A percentile compares a stretch with the other conserved stretches of the same genome.
Conservation (phyloP, 139 green algal genomes). For the Trebouxia sp. region DNA sequence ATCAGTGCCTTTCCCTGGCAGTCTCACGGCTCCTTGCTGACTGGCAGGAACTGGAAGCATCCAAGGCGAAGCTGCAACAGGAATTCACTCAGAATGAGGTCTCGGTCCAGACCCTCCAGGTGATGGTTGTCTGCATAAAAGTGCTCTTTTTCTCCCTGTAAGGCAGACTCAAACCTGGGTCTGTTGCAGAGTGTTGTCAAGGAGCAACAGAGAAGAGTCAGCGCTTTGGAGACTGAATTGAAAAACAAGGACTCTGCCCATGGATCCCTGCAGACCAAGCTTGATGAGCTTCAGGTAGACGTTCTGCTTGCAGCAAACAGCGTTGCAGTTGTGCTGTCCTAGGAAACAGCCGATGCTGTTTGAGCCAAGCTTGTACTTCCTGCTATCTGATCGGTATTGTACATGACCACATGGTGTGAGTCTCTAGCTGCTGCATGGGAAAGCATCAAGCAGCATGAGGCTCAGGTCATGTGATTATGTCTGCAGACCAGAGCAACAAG, state of each 20-base stretch:
- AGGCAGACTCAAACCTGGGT: neutral
- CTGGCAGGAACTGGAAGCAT: slow-evolving; percentile 3
- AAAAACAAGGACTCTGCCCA: slow-evolving; percentile 4
- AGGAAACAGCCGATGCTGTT: no score
- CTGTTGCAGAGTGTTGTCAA: neutral
- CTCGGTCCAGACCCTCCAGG: slow-evolving; percentile 13
- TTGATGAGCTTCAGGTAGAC: slow-evolving; percentile 11
- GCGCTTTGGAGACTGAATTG: neutral
- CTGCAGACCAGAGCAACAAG: no score
- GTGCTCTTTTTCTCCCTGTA: neutral
- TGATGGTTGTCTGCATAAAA: neutral
- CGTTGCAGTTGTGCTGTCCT: no score
- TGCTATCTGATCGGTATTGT: no score
- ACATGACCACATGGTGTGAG: no score
- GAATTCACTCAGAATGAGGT: slow-evolving; percentile 9
- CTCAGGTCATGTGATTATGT: no score
- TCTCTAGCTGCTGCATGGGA: no score
- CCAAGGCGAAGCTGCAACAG: slow-evolving; percentile 9
- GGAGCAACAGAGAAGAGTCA: neutral
- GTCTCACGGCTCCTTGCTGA: no score
- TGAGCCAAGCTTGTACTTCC: no score
- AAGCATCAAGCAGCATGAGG: no score
- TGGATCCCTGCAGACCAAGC: neutral
- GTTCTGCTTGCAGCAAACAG: no score
- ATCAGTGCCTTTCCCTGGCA: no score